phyloP scores from a whole-genome alignment of 345 rosid species.

The Hibiscus syriacus region DNA sequence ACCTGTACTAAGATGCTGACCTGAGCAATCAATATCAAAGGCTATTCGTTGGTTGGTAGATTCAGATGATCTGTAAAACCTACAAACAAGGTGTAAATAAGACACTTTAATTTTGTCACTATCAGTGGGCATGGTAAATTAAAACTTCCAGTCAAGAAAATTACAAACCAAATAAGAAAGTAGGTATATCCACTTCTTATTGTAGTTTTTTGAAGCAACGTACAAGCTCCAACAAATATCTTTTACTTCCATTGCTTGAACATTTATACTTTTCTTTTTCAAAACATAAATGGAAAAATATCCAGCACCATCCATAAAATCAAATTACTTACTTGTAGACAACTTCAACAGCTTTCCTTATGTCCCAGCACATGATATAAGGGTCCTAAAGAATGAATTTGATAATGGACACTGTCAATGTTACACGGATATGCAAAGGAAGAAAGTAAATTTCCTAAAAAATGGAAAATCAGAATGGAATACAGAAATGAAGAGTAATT shows the following conservation, averaged over 20 bases:
- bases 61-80: constrained; percentile 81
- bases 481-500: too few relatives aligned
- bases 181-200: background rate
- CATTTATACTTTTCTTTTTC: background rate
- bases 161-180: background rate
- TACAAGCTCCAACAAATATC: background rate
- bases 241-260: background rate
- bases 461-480: background rate
- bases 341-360: constrained; percentile 76
- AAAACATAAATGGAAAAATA: background rate
- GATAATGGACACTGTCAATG: background rate
- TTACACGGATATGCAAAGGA: background rate
- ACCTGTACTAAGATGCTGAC: constrained; percentile 83
- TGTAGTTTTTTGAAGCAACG: background rate
- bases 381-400: constrained; percentile 58
- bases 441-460: background rate
- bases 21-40: constrained; percentile 78
- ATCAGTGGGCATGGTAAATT: background rate
- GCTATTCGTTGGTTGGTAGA: constrained; percentile 82
- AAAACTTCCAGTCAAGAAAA: background rate
- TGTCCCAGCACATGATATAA: constrained; percentile 91
- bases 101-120: background rate
- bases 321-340: constrained; percentile 70
- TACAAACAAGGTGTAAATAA: constrained; percentile 15
- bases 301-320: background rate